Evolutionary conservation across 345 rosid species (phyloP).

Genomic region (Abelmoschus esculentus): DNA sequence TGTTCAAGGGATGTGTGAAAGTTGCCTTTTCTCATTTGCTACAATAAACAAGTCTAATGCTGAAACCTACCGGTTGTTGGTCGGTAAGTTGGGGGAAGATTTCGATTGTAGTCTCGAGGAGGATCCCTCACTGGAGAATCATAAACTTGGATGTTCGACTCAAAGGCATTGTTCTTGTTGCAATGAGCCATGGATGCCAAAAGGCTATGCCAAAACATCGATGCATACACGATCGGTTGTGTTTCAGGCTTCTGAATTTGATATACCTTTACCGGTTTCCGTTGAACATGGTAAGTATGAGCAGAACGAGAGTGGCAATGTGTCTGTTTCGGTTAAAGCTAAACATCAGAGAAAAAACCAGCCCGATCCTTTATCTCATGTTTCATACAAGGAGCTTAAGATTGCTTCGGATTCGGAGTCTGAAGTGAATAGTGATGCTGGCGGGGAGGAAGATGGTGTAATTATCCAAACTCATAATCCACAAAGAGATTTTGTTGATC

Average conservation of each 20-base stretch:
- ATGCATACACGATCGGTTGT: slow-evolving; percentile 21
- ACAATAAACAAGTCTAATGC: slow-evolving; percentile 63
- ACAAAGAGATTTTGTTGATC: slow-evolving; percentile 24
- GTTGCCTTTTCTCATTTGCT: slow-evolving; percentile 74
- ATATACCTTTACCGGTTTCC: slow-evolving; percentile 22
- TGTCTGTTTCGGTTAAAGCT: slow-evolving; percentile 13
- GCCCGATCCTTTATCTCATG: slow-evolving; percentile 43
- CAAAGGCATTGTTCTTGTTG: slow-evolving; percentile 60
- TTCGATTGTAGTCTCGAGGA: slow-evolving; percentile 28
- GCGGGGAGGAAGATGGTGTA: slow-evolving; percentile 18
- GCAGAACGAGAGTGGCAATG: slow-evolving; percentile 16
- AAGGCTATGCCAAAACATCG: slow-evolving; percentile 23
- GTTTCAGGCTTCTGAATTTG: slow-evolving; percentile 26
- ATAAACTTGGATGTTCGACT: slow-evolving; percentile 11
- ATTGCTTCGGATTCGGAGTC: slow-evolving; percentile 59
- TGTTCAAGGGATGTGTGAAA: slow-evolving; percentile 72
- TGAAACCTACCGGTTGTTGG: slow-evolving; percentile 47
- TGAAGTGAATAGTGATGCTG: slow-evolving; percentile 32
- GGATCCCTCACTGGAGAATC: slow-evolving; percentile 22
- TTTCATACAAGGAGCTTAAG: slow-evolving; percentile 63
- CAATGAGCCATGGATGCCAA: slow-evolving; percentile 42
- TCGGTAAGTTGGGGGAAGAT: slow-evolving; percentile 64
- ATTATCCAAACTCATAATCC: slow-evolving; percentile 17
- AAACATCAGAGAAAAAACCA: slow-evolving; percentile 24
- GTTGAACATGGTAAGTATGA: slow-evolving; percentile 14